Base-by-base conservation (phyloP, 2,329 filamentous ascomycete genomes). In the Colletotrichum horii region DNA sequence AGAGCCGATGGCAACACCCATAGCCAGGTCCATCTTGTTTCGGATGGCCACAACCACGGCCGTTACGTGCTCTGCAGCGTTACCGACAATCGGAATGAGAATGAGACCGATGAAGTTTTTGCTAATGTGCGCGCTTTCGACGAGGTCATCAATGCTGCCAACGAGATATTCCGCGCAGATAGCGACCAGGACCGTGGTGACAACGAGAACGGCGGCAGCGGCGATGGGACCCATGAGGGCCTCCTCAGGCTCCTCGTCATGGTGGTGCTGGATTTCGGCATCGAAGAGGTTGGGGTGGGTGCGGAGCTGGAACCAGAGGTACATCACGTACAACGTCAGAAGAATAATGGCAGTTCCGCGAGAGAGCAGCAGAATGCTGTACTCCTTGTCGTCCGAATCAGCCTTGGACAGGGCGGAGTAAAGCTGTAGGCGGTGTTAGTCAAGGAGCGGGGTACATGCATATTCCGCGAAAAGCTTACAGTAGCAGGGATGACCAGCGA, bases 41-140 rank as follows among this genome's bases (percentile, higher is more conserved):
- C 95, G 94, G 77, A 93, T 88, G 1, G 94, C 94, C 30, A 96
- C 94, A 34, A 96, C 93, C 22, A 95, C 93, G 22, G 94, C 94
- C 2, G 94, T 96, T 52, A 96, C 94, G 80, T 96, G 94, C 83
- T 96, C 94, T 4, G 94, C 94, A 3, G 94, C 94, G 80, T 96
- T 96, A 58, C 94, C 94, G 36, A 96, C 94, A 78, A 96, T 95
- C 4, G 94, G 94, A 65, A 96, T 93, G 24, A 96, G 86, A 66
- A 96, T 94, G 65, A 96, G 87, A 87, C 94, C 94, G 79, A 96
- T 95, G 79, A 96, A 96, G 2, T 93, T 95, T 84, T 94, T 94
- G 87, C 93, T 95, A 82, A 96, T 94, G 76, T 92, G 89, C 3
- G 92, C 91, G 58, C 88, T 91, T 78, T 91, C 88, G 28, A 95